Evolutionary conservation across 306 rosid genomes (phyloP).

Genomic region (Hylodesmum podocarpum): DNA sequence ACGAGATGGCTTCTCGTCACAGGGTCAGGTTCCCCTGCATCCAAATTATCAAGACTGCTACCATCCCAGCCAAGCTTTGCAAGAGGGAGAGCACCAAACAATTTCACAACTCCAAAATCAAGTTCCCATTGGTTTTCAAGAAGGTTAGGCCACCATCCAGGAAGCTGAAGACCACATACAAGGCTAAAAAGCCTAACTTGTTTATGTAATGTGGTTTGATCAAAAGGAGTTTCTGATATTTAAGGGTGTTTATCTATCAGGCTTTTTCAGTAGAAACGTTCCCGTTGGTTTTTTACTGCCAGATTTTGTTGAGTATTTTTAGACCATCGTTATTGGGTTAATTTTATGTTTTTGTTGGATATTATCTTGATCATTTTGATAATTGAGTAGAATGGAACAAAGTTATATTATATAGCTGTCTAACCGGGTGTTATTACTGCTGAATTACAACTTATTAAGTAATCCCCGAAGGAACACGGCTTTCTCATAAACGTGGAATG

Average conservation of each 20-base stretch:
- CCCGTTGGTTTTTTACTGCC: conserved; percentile 8
- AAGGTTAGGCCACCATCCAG: conserved; percentile 82
- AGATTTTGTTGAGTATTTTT: conserved; percentile 27
- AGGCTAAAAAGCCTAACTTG: conserved; percentile 85
- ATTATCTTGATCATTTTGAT: conserved; percentile 8
- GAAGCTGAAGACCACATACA: conserved; percentile 91
- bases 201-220: conserved; percentile 61
- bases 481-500: too few species aligned
- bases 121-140: conserved; percentile 85
- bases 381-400: conserved; percentile 27
- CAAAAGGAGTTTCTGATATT: conserved; percentile 8
- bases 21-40: conserved; percentile 87
- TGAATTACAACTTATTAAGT: too few species aligned
- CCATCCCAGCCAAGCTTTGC: conserved; percentile 80
- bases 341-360: conserved; percentile 22
- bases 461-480: too few species aligned
- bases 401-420: neutral
- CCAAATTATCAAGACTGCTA: conserved; percentile 88
- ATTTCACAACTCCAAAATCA: conserved; percentile 83
- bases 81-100: conserved; percentile 92
- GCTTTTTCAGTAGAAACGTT: conserved; percentile 13
- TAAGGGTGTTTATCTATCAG: neutral
- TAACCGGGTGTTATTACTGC: neutral
- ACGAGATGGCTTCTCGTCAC: conserved; percentile 91
- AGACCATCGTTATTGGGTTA: conserved; percentile 17